Evolutionary conservation across 1,284 basidiomycete species (phyloP), one percentile per base, ranked within the genome.

Genomic region (Butyriboletus appendiculatus): DNA sequence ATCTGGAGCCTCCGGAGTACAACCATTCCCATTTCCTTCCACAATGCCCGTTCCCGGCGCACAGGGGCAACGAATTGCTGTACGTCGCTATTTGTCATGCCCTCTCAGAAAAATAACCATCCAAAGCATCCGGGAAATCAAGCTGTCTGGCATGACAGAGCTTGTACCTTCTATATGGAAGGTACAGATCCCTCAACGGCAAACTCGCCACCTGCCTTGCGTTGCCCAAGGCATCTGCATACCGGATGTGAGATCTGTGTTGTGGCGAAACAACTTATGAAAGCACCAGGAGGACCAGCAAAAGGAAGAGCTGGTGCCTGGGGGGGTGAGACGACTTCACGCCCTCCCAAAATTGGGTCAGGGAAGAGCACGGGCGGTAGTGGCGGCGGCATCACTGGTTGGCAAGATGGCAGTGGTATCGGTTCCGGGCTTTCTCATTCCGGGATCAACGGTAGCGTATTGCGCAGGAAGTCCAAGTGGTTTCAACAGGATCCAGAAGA

Each of bases 201-300:
- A 16, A 85, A 85, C 63, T 81, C 85, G 1, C 81, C 85, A 3
- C 81, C 84, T 3, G 76, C 80, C 0, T 75, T 84, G 58, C 81
- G 85, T 35, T 90, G 88, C 63, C 84, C 87, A 0, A 78, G 88
- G 12, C 88, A 90, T 65, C 74, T 90, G 2, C 81, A 86, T 60
- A 83, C 81, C 18, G 81, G 79, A 33, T 90, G 88, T 61, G 81
- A 86, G 59, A 88, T 90, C 52, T 90, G 88, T 61, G 82, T 86
- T 28, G 81, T 83, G 57, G 81, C 82, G 0, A 84, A 76, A 59
- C 72, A 75, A 0, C 51, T 59, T 10, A 26, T 62, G 16, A 72
- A 72, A 55, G 47, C 50, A 30, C 74, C 66, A 50, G 66, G 63
- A 45, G 65, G 64, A 26, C 63, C 64, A 3, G 50, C 47, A 26